Evolutionary conservation across 306 rosid genomes (phyloP).

Genomic region (Ormosia emarginata): DNA sequence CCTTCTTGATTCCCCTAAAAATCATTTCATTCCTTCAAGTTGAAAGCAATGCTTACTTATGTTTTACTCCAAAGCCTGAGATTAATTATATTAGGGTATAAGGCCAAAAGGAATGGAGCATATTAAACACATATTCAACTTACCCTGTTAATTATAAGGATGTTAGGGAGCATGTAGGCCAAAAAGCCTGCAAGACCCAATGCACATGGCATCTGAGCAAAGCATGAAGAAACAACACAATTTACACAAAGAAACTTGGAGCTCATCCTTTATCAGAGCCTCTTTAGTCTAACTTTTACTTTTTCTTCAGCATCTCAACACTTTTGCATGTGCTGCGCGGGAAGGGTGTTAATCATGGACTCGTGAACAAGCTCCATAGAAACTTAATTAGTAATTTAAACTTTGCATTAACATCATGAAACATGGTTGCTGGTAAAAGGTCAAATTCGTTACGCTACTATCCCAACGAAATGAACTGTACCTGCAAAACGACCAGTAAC

Average conservation of each 20-base stretch:
- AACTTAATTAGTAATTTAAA: not conserved
- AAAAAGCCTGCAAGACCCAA: not conserved
- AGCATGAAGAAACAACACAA: not conserved
- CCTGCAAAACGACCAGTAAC: not conserved
- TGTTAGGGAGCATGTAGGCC: not conserved
- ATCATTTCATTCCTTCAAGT: not conserved
- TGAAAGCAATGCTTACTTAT: not conserved
- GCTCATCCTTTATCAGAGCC: not conserved
- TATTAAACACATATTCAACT: not conserved
- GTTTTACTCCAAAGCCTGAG: slow-evolving; percentile 19
- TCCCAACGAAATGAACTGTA: not conserved
- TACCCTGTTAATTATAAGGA: not conserved
- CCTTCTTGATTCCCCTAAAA: not conserved
- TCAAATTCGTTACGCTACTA: not conserved
- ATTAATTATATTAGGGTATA: not conserved
- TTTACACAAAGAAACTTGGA: not conserved
- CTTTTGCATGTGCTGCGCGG: slow-evolving; percentile 23
- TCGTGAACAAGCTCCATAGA: not conserved
- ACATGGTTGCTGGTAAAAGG: not conserved
- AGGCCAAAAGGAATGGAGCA: not conserved
- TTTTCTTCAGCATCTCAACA: not conserved
- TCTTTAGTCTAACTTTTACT: slow-evolving; percentile 10
- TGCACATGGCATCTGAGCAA: not conserved
- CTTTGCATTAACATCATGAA: not conserved
- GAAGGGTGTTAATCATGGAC: not conserved